Base-by-base conservation (phyloP, 75 land plant species). In the Chamaecyparis obtusa region DNA sequence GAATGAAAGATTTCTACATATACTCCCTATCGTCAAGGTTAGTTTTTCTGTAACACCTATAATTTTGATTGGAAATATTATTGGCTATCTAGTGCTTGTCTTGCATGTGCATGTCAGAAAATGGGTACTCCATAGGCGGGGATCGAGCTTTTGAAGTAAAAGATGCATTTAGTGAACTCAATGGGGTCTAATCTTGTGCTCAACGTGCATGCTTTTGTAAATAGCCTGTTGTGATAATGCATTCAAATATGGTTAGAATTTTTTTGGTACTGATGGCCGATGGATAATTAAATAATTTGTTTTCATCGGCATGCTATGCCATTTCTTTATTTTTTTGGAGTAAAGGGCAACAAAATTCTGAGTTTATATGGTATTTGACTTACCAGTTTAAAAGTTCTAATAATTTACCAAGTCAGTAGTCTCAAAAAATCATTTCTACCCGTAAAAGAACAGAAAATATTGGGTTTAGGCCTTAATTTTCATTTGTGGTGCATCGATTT, bases 11-110 rank as follows among this genome's bases (percentile, higher is more conserved):
- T 88, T 98, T 98, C 90, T 98, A 98, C 85, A 98, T 98, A 49
- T 98, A 97, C 88, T 98, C 99, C n/a, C 93, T 98, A 6, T 98
- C 99, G 82, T 95, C 99, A 55, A 94, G 99, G 99, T 98, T 0
- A 60, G 8, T 72, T 30, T 77, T 2, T 76, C 32, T 69, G 21
- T 87, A 55, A 76, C 19, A 80, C 24, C 41, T 67, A 55, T 11
- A 10, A 74, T 74, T 46, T 46, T 19, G 4, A 11, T 44, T 81
- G 21, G 33, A 46, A 81, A 32, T 48, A 33, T 39, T 39, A 39
- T n/a, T 80, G 14, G 11, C 11, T 81, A 24, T 13, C 9, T 81
- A 81, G 83, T n/a, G 16, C 32, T 30, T 44, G 24, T 32, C 27
- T 27, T 81, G 30, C 43, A n/a, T n/a, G 51, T 81, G 51, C 5